phyloP scores from a whole-genome alignment of 768 basidiomycete genomes.

The Suillus variegatus region DNA sequence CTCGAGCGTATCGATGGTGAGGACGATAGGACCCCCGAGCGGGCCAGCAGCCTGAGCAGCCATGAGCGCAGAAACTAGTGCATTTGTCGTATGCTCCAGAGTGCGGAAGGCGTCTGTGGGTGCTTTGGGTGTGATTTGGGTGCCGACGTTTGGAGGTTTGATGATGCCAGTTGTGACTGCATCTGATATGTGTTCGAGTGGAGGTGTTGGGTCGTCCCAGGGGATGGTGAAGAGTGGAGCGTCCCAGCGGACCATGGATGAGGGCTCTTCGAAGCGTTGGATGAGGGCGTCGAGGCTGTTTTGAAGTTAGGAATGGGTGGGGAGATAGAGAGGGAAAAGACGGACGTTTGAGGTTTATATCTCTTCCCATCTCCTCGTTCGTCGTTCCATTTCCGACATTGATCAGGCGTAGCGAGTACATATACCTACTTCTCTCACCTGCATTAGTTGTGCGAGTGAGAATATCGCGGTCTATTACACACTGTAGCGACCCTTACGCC shows the following conservation, averaged over 20 bases:
- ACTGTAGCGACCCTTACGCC: too few species aligned
- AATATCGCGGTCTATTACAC: too few species aligned
- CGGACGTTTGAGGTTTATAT: too few species aligned
- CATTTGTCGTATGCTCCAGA: not conserved
- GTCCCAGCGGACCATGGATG: constrained; percentile 98
- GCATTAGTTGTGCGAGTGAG: not conserved
- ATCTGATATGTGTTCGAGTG: constrained; percentile 44
- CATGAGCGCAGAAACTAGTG: not conserved
- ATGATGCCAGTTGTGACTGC: not conserved
- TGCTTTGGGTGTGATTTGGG: not conserved
- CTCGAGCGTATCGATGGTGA: not conserved
- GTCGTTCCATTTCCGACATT: not conserved
- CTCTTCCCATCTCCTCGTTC: not conserved
- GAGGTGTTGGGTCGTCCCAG: constrained; percentile 69
- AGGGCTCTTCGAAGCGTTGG: constrained; percentile 91
- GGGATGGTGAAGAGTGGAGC: constrained; percentile 88
- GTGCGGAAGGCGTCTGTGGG: not conserved
- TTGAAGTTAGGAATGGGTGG: too few species aligned
- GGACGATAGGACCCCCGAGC: not conserved
- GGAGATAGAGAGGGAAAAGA: too few species aligned
- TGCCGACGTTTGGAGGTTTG: not conserved
- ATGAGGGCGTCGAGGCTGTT: constrained; percentile 59
- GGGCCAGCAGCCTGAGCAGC: not conserved
- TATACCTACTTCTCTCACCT: not conserved
- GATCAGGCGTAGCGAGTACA: not conserved